Conservation (phyloP, 2,329 filamentous ascomycete species). For the Talaromyces albobiverticillius region DNA sequence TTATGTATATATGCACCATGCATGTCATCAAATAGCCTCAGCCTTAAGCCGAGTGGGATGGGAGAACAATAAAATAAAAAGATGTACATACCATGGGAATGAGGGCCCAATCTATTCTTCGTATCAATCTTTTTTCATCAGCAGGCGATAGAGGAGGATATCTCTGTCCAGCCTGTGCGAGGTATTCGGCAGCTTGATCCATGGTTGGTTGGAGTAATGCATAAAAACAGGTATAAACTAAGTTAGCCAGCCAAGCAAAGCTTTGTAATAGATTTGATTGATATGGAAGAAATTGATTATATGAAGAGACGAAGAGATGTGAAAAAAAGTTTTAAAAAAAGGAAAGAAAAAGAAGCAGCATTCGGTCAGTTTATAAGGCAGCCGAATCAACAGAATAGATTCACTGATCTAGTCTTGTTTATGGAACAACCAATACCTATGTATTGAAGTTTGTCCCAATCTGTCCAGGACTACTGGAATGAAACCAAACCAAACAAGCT, state of each 20-base stretch:
- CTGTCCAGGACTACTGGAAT: neutral
- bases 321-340: neutral
- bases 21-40: conserved; percentile 1
- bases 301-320: neutral
- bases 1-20: conserved; percentile 1
- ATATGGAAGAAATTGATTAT: neutral
- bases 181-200: conserved; percentile 27
- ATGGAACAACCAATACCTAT: too few relatives aligned
- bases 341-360: neutral
- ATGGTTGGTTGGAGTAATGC: conserved; percentile 5
- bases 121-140: conserved; percentile 33
- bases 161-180: conserved; percentile 18
- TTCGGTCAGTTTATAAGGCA: neutral
- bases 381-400: neutral
- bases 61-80: neutral
- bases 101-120: conserved; percentile 56
- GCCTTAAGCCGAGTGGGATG: neutral
- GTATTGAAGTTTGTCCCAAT: neutral
- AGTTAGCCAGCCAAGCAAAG: neutral
- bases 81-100: conserved; percentile 53
- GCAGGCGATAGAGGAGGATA: conserved; percentile 22
- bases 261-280: too few relatives aligned
- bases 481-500: neutral
- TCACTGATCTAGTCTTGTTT: too few relatives aligned
- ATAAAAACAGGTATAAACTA: too few relatives aligned